Conservation (phyloP, 192 early-diverging fungal genomes). For the Dispira simplex region DNA sequence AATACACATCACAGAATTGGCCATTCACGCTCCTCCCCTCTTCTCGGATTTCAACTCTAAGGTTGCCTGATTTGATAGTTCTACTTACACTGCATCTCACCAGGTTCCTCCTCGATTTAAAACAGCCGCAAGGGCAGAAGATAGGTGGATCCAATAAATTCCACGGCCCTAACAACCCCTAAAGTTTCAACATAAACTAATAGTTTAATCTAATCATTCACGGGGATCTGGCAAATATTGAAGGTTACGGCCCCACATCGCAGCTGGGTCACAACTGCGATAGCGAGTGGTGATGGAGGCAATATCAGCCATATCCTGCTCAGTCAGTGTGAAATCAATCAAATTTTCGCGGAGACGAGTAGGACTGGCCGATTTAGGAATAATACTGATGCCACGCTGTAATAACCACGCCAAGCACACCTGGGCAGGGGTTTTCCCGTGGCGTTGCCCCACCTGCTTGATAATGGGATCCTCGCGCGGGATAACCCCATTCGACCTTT, state of each 20-base stretch:
- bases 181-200: too few relatives aligned
- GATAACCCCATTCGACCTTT: background rate
- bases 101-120: too few relatives aligned
- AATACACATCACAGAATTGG: too few relatives aligned
- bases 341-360: slow-evolving; percentile 33
- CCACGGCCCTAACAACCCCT: too few relatives aligned
- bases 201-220: too few relatives aligned
- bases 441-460: slow-evolving; percentile 37
- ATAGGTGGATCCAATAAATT: too few relatives aligned
- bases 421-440: slow-evolving; percentile 44
- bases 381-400: slow-evolving; percentile 52
- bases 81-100: too few relatives aligned
- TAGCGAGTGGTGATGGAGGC: background rate
- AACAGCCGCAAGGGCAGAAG: too few relatives aligned
- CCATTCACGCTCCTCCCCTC: too few relatives aligned
- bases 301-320: slow-evolving; percentile 16
- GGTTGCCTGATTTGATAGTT: too few relatives aligned
- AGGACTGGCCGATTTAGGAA: slow-evolving; percentile 60
- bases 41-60: too few relatives aligned
- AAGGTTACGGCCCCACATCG: background rate
- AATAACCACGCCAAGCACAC: slow-evolving; percentile 54
- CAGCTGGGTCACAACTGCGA: background rate
- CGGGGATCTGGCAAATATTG: too few relatives aligned
- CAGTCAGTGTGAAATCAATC: slow-evolving; percentile 14
- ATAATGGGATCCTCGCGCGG: slow-evolving; percentile 14